Conservation (phyloP, 2,329 filamentous ascomycete genomes). For the Colletotrichum tabaci region DNA sequence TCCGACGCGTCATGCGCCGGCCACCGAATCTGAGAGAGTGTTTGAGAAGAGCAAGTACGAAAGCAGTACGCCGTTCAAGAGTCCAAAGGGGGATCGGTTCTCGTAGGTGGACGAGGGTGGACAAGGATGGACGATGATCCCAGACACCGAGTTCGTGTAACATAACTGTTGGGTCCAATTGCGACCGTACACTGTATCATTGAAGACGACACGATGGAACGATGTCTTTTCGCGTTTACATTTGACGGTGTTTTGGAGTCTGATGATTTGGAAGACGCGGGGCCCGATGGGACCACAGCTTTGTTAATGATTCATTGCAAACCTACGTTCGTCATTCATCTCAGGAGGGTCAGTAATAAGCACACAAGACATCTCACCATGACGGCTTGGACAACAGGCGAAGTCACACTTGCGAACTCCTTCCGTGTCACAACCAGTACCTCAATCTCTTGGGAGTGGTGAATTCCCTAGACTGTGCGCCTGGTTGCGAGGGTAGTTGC, state of each 20-base stretch:
- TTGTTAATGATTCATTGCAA: slow-evolving; percentile 23
- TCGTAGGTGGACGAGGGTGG: slow-evolving; percentile 57
- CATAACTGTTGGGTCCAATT: slow-evolving; percentile 29
- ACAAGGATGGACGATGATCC: background rate
- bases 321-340: slow-evolving; percentile 2
- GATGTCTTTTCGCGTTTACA: slow-evolving; percentile 14
- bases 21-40: slow-evolving; percentile 76
- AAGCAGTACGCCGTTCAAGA: slow-evolving; percentile 80
- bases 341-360: background rate
- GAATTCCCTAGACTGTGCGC: background rate
- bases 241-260: background rate
- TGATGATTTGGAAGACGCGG: slow-evolving; percentile 3
- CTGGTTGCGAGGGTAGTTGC: slow-evolving; percentile 10
- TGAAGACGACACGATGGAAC: slow-evolving; percentile 31
- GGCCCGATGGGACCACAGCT: background rate
- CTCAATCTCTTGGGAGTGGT: background rate
- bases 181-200: slow-evolving; percentile 29
- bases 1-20: slow-evolving; percentile 84
- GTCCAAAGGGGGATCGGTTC: slow-evolving; percentile 90
- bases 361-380: background rate
- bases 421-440: background rate
- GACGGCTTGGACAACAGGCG: background rate
- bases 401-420: background rate
- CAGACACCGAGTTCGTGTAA: slow-evolving; percentile 24
- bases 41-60: slow-evolving; percentile 93